phyloP scores from a whole-genome alignment of 768 basidiomycete species.

The Chalciporus chontae region DNA sequence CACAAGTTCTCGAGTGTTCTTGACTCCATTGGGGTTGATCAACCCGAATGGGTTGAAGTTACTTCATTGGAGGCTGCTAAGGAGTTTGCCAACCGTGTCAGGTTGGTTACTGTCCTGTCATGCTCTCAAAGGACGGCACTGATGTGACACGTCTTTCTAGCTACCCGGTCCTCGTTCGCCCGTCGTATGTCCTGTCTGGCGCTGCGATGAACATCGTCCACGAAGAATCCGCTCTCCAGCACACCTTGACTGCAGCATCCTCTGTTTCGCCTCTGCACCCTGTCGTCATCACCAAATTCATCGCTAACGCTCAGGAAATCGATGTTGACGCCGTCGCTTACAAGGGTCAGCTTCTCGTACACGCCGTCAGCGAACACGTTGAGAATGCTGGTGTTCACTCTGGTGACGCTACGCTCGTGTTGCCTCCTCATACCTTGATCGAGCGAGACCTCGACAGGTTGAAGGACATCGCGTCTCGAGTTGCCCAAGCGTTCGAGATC shows the following conservation, averaged over 20 bases:
- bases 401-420: conserved; percentile 95
- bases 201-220: conserved; percentile 99
- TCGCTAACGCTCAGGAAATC: conserved; percentile 95
- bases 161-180: conserved; percentile 96
- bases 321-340: conserved; percentile 97
- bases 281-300: conserved; percentile 98
- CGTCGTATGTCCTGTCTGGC: conserved; percentile 97
- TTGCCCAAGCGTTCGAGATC: conserved; percentile 91
- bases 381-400: conserved; percentile 99
- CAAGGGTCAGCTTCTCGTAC: conserved; percentile 86
- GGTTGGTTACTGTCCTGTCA: conserved; percentile 28
- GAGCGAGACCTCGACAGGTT: conserved; percentile 78
- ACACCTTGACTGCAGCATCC: conserved; percentile 95
- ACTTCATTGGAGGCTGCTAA: conserved; percentile 87
- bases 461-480: conserved; percentile 92
- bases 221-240: conserved; percentile 84
- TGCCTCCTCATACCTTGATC: conserved; percentile 85
- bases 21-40: conserved; percentile 92
- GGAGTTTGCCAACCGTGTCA: conserved; percentile 82
- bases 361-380: conserved; percentile 97
- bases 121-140: not conserved
- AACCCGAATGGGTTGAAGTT: conserved; percentile 94
- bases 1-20: conserved; percentile 99
- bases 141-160: conserved; percentile 34
- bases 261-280: conserved; percentile 96